These are phyloP conservation scores for Prunus yedoensis DNA, from an alignment of 331 rosid genomes.

Conservation along the genomic window DNA sequence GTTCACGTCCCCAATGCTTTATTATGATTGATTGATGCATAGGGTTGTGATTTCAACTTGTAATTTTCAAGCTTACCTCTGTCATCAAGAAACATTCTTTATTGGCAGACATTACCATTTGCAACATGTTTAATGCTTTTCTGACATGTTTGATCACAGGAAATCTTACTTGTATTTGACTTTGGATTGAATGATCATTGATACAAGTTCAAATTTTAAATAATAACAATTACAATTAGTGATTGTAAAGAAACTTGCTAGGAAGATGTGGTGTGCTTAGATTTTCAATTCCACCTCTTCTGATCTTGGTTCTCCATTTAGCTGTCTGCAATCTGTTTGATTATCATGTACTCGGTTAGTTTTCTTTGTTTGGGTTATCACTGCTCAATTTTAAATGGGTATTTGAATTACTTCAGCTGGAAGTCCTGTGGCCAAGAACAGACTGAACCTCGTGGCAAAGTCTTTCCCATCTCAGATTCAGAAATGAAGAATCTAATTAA, in stretches of 20 bases:
- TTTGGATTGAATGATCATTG: background rate
- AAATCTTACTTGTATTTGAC: background rate
- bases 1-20: background rate
- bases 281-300: slow-evolving; percentile 4
- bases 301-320: slow-evolving; percentile 11
- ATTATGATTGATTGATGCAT: background rate
- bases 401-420: slow-evolving; percentile 41
- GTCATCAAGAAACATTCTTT: background rate
- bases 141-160: background rate
- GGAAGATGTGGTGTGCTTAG: slow-evolving; percentile 5
- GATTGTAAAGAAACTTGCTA: background rate
- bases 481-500: slow-evolving; percentile 53
- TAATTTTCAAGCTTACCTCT: background rate
- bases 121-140: background rate
- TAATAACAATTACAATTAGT: background rate
- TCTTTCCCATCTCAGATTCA: slow-evolving; percentile 41
- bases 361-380: slow-evolving; percentile 4
- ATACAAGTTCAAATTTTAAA: background rate
- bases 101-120: background rate
- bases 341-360: slow-evolving; percentile 1
- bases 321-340: slow-evolving; percentile 7
- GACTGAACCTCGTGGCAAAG: slow-evolving; percentile 33
- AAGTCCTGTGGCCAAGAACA: slow-evolving; percentile 51
- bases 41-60: background rate
- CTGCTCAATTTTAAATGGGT: slow-evolving; percentile 26